Percentiles rank a stretch among this genome's conserved stretches.
These are phyloP conservation scores for Dissophora globulifera DNA, from an alignment of 192 early-diverging fungal genomes.

Conservation along the genomic window DNA sequence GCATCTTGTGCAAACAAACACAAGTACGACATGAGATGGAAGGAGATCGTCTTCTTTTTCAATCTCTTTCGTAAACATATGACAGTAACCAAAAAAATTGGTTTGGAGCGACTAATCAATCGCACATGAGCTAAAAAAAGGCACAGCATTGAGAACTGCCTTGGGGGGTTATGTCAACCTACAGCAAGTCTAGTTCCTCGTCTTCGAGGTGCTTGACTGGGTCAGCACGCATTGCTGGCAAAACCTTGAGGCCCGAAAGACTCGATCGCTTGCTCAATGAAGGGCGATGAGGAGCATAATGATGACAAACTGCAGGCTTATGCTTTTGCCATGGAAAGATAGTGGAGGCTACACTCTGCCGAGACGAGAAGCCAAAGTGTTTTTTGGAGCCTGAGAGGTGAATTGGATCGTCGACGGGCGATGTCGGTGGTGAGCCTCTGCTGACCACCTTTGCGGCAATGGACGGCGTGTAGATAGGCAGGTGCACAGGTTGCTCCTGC, in stretches of 20 bases:
- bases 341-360: constrained; percentile 29
- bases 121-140: too few relatives aligned
- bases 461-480: constrained; percentile 44
- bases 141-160: too few relatives aligned
- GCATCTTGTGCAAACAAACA: too few relatives aligned
- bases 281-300: constrained; percentile 50
- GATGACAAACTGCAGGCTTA: constrained; percentile 44
- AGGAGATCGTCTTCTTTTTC: too few relatives aligned
- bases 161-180: constrained; percentile 8
- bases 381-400: constrained; percentile 26
- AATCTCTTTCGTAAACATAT: too few relatives aligned
- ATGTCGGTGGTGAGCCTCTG: constrained; percentile 27
- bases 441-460: constrained; percentile 17
- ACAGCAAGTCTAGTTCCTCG: constrained; percentile 33
- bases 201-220: constrained; percentile 23
- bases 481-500: constrained; percentile 36
- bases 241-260: constrained; percentile 37
- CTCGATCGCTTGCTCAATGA: constrained; percentile 44
- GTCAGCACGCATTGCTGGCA: constrained; percentile 22
- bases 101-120: too few relatives aligned
- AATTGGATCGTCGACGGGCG: constrained; percentile 41
- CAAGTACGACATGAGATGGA: too few relatives aligned
- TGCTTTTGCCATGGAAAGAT: constrained; percentile 54
- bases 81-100: too few relatives aligned
- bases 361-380: constrained; percentile 50